phyloP scores from a whole-genome alignment of 164 flowering plant species.

The Chimonanthus salicifolius region DNA sequence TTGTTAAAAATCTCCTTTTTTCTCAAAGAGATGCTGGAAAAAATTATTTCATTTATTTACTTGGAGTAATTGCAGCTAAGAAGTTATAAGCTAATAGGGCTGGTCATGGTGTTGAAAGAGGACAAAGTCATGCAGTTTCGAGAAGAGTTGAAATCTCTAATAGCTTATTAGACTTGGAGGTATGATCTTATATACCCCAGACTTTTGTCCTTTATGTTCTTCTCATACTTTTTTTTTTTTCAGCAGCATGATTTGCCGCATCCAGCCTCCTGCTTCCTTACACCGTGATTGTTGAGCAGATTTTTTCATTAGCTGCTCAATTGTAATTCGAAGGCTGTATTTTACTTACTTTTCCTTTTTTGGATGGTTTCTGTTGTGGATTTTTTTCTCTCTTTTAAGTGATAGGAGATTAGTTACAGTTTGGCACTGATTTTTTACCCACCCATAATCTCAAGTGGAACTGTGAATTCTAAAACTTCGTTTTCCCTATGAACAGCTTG shows the following conservation, averaged over 20 bases:
- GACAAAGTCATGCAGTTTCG: constrained; percentile 47
- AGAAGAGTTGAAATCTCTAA: constrained; percentile 45
- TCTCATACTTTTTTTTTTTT: no score
- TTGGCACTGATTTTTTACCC: neutral
- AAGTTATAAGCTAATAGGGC: constrained; percentile 52
- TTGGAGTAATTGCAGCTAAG: constrained; percentile 49
- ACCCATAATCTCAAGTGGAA: neutral
- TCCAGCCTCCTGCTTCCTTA: neutral
- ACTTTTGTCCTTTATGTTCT: neutral
- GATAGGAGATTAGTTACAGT: no score
- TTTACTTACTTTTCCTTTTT: neutral
- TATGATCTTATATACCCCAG: neutral
- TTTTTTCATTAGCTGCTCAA: neutral
- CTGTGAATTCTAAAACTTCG: no score
- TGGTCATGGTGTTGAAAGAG: constrained; percentile 74
- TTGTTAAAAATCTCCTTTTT: no score
- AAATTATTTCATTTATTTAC: neutral
- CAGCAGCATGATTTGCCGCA: neutral
- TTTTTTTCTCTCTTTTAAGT: no score
- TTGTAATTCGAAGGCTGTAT: neutral
- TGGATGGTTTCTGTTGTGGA: neutral
- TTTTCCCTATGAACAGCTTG: no score
- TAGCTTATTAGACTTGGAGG: constrained; percentile 25
- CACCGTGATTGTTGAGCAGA: neutral
- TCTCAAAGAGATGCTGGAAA: neutral